Base-by-base conservation (phyloP, 2,329 filamentous ascomycete genomes). In the Sclerotinia sclerotiorum region DNA sequence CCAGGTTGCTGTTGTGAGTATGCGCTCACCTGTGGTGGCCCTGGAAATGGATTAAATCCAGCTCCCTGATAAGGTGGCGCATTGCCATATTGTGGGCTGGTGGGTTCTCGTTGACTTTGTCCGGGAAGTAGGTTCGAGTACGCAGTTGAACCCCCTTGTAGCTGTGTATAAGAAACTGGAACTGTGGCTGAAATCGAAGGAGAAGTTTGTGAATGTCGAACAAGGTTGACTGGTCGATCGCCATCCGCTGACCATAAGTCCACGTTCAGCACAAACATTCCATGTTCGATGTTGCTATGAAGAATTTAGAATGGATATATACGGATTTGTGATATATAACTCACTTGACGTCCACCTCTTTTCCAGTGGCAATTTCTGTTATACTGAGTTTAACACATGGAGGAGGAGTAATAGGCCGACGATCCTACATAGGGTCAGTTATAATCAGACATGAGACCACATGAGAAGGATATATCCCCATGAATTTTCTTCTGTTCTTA, bases 331-430 rank as follows among this genome's bases (percentile, higher is more conserved):
- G 67, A 44, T 46, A 71, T n/a, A 21, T 13, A 44, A 72, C 90
- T 76, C 84, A 94, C 91, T 90, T 92, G 81, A 89, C 90, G 78
- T 95, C 90, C 55, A 97, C 86, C 78, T 97, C 93, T 76, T 92
- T 89, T 29, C 91, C 89, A 0, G 92, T 94, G 21, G 81, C 80
- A 54, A 85, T 82, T 78, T 97, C 92, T 70, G 85, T 88, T 64
- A 98, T 90, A 51, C 95, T 84, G 17, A 98, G 85, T 72, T 90
- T 87, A 65, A 98, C 90, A 79, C 94, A 97, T 3, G 95, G 94
- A 29, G 95, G 95, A 19, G 95, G 94, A 39, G 95, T 98, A 74
- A 99, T 97, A 35, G 95, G 95, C 72, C 95, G 87, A 72, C 95
- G 91, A 79, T 99, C 95, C 91, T 97, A 76, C 21, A 44, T 29